Evolutionary conservation across 805 yeast genomes (phyloP), one percentile per base, ranked within the genome.

Genomic region (Tetrapisispora fleetii): DNA sequence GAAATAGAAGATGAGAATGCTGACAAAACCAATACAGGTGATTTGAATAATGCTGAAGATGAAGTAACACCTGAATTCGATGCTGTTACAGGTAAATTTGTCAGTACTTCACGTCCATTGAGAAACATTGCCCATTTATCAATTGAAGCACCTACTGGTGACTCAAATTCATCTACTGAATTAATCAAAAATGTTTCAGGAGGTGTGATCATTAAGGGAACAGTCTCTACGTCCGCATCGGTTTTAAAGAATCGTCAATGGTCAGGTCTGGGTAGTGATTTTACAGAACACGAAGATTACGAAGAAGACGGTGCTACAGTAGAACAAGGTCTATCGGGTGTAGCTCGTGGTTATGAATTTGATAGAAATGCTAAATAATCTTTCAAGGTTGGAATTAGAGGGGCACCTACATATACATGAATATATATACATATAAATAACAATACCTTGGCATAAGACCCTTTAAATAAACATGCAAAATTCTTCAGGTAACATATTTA

Each of bases 241-340:
- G 76, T 75, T 52, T 70, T 91, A 46, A 95, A 88, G 57, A 72
- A 71, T 13, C 76, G 91, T 57, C 68, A 72, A 27, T 91, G 98
- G 98, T 78, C 81, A 0, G 99, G 99, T 0, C 70, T 91, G 33
- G 99, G 98, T 1, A 83, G 93, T 51, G 97, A 91, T 60, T 88
- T 73, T 66, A 70, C 67, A 1, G 72, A 65, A 7, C 78, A 71
- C n/a, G 73, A 68, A 37, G 67, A 58, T 30, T 58, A 51, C 30
- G 73, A 69, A 46, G 72, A 69, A 43, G 79, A 75, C n/a, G 96
- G 95, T 37, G 95, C 97, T 0, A 64, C 73, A 0, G 75, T 88
- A 0, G 95, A 89, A 60, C 81, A 83, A 54, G 99, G 99, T 1
- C 72, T 83, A 43, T 72, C 77, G 2, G 99, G 99, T 37, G 78